phyloP scores from a whole-genome alignment of 2,329 filamentous ascomycete genomes.

The Lecanosticta acicola region DNA sequence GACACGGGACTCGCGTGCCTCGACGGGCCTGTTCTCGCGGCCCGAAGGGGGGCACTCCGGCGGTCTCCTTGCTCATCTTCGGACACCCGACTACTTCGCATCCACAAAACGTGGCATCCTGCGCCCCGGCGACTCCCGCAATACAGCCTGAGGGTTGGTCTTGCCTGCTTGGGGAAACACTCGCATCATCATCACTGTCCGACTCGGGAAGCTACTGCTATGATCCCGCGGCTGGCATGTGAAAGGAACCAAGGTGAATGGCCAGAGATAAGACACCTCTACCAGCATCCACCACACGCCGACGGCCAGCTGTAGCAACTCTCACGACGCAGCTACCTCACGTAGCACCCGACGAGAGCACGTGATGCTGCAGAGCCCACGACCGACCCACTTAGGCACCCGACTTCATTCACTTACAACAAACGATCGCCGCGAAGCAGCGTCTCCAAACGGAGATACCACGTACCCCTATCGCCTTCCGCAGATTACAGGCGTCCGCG shows the following conservation, averaged over 20 bases:
- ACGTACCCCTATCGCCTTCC: not conserved
- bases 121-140: too few species aligned
- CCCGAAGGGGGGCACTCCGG: too few species aligned
- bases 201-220: not conserved
- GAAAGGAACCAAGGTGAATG: conserved; percentile 1
- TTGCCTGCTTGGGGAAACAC: not conserved
- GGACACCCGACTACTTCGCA: not conserved
- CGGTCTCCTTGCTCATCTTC: not conserved
- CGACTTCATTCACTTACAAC: not conserved
- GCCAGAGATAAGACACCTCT: not conserved
- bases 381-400: not conserved
- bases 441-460: not conserved
- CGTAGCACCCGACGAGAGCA: not conserved
- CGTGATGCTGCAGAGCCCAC: not conserved
- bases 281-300: not conserved
- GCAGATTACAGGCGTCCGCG: not conserved
- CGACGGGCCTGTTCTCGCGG: too few species aligned
- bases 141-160: not conserved
- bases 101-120: not conserved
- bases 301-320: not conserved
- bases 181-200: not conserved
- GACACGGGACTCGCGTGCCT: too few species aligned
- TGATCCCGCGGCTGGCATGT: not conserved
- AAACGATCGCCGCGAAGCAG: not conserved
- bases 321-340: not conserved